Conservation (phyloP, 495 filamentous ascomycete genomes). For the Bacidia rubella region DNA sequence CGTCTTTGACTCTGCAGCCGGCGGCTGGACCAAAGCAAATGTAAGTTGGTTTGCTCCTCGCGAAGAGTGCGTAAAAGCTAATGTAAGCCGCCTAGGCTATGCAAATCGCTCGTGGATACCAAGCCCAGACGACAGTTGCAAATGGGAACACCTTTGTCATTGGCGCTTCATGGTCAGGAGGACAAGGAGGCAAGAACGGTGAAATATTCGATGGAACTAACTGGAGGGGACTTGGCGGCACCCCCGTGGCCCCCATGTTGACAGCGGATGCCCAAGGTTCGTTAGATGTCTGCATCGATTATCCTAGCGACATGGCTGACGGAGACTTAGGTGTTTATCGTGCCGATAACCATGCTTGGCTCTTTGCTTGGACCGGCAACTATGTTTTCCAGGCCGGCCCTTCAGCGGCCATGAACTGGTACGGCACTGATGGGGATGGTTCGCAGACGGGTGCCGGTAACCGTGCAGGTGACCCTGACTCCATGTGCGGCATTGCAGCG, state of each 20-base stretch:
- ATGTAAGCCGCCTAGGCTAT: slow-evolving; percentile 21
- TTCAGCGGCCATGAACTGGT: slow-evolving; percentile 45
- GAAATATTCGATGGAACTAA: slow-evolving; percentile 36
- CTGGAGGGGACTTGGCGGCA: slow-evolving; percentile 28
- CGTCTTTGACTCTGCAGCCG: slow-evolving; percentile 27
- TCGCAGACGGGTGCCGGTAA: slow-evolving; percentile 24
- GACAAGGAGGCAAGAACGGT: slow-evolving; percentile 21
- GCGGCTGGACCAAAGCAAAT: slow-evolving; percentile 11
- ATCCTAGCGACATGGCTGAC: background rate
- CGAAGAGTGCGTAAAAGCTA: background rate
- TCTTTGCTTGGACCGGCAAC: slow-evolving; percentile 45
- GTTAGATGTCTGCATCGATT: slow-evolving; percentile 1
- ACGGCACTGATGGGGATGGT: slow-evolving; percentile 29
- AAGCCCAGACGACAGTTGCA: slow-evolving; percentile 35
- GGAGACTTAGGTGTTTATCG: slow-evolving; percentile 24
- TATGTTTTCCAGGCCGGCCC: slow-evolving; percentile 47
- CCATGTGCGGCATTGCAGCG: slow-evolving; percentile 39
- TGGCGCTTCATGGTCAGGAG: slow-evolving; percentile 43
- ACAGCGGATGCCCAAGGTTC: slow-evolving; percentile 33
- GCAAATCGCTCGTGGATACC: slow-evolving; percentile 43
- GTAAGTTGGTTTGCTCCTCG: slow-evolving; percentile 1
- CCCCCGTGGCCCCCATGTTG: slow-evolving; percentile 32
- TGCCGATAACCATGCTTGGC: slow-evolving; percentile 44
- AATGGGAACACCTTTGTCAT: slow-evolving; percentile 47
- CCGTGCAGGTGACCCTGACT: slow-evolving; percentile 32